Percentiles rank a stretch among this genome's conserved stretches.
Conservation (phyloP, 306 rosid species). For the Heteromeles arbutifolia region DNA sequence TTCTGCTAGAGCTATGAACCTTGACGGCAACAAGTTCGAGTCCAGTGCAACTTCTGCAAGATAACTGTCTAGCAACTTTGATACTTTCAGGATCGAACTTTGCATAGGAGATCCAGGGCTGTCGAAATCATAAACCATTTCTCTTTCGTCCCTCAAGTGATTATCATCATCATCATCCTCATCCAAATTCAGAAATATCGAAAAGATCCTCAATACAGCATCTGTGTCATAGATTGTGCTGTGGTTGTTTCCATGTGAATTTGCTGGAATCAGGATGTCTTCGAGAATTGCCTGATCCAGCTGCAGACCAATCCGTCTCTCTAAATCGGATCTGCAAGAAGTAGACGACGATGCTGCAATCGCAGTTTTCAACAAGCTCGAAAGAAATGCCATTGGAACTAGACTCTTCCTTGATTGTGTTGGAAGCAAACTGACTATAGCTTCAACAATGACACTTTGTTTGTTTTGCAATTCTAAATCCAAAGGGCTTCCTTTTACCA, state of each 20-base stretch:
- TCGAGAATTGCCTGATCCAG: constrained; percentile 97
- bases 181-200: constrained; percentile 77
- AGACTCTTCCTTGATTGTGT: constrained; percentile 84
- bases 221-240: constrained; percentile 70
- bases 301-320: constrained; percentile 83
- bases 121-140: constrained; percentile 82
- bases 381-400: constrained; percentile 93
- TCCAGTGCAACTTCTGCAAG: constrained; percentile 92
- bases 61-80: constrained; percentile 76
- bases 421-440: constrained; percentile 70
- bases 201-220: constrained; percentile 74
- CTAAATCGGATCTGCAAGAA: constrained; percentile 83
- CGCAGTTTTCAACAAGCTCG: constrained; percentile 84
- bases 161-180: constrained; percentile 75
- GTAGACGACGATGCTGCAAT: constrained; percentile 70
- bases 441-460: constrained; percentile 81
- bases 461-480: constrained; percentile 75
- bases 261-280: constrained; percentile 80
- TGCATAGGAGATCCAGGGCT: constrained; percentile 95
- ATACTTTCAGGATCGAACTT: constrained; percentile 86
- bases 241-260: constrained; percentile 51
- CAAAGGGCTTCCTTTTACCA: constrained; percentile 49
- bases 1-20: constrained; percentile 77
- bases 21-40: constrained; percentile 62
- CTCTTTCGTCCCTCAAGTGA: constrained; percentile 66